These are phyloP conservation scores for Cyclotella kingstonii DNA, from an alignment of 108 stramenopile genomes.

Conservation along the genomic window DNA sequence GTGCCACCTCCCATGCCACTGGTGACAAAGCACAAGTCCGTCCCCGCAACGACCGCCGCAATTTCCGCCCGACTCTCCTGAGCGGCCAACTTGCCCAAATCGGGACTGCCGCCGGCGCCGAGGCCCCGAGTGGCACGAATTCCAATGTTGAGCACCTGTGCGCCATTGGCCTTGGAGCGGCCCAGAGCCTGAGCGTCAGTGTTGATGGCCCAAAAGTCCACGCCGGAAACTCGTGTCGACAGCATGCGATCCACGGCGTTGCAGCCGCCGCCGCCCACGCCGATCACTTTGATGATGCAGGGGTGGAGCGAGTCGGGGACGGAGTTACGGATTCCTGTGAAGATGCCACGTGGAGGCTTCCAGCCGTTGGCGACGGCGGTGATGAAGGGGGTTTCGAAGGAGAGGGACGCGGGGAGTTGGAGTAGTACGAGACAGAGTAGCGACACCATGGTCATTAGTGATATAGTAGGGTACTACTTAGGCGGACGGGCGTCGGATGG, in stretches of 20 bases:
- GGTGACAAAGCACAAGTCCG: conserved; percentile 88
- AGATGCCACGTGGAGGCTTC: conserved; percentile 22
- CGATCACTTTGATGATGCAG: conserved; percentile 76
- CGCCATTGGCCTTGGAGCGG: conserved; percentile 53
- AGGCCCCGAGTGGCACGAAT: conserved; percentile 76
- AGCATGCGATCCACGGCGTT: conserved; percentile 82
- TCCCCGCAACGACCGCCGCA: conserved; percentile 63
- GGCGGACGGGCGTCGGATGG: too few relatives aligned
- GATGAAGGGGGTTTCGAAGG: conserved; percentile 1
- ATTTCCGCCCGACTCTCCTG: conserved; percentile 76
- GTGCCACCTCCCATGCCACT: conserved; percentile 92
- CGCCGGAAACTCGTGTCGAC: conserved; percentile 76
- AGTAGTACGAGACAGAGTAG: not conserved
- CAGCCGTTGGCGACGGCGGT: conserved; percentile 26
- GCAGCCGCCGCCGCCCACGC: conserved; percentile 74
- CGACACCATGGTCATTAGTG: too few relatives aligned
- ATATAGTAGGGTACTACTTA: too few relatives aligned
- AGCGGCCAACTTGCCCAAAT: conserved; percentile 78
- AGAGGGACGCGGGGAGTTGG: not conserved
- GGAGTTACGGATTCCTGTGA: conserved; percentile 12
- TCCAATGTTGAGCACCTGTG: conserved; percentile 72
- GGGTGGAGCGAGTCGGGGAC: conserved; percentile 12
- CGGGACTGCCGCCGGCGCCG: conserved; percentile 86
- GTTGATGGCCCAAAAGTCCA: conserved; percentile 90
- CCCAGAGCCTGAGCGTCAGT: conserved; percentile 87